Evolutionary conservation across 176 grass and related monocot genomes (phyloP), one percentile per base, ranked within the genome.

Genomic region (Carex scoparia): DNA sequence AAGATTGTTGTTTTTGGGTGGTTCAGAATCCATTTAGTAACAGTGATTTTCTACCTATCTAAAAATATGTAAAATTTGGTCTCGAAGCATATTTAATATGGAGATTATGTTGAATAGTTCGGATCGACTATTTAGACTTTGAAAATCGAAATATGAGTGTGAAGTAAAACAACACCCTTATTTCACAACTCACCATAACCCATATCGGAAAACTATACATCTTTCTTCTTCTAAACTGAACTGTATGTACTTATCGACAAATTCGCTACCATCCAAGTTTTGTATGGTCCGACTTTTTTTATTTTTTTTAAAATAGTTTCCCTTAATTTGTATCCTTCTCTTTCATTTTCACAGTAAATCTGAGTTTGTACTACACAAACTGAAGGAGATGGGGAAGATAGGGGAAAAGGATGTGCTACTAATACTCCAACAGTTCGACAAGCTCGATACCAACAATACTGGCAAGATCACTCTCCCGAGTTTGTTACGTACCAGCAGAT

Each of bases 341-440:
- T 30, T 57, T 33, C 13, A 62, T 10, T 74, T 54, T 58, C 61
- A 61, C 78, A 89, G 88, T 11, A 75, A 92, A 53, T 85, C 94
- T 0, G 94, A 96, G 5, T 95, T 91, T 53, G 87, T 84, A 53
- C 15, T 95, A 56, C 89, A 88, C 87, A 95, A 95, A 69, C 85
- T 95, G 1, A 95, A 93, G 85, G 91, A 95, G 87, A 88, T 95
- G 18, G 89, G 87, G 3, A 91, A 89, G 89, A 88, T 96, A 31
- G 84, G 61, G 49, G 86, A 93, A 75, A 87, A 92, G 7, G 91
- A 96, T 14, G 80, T 96, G 18, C 19, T 84, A 0, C 56, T 86
- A 10, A 89, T 97, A 59, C 10, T 91, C 37, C 86, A 97, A 30
- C 92, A 92, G 64, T 97, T 97, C n/a, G 81, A 91, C 56, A 51